Evolutionary conservation across 2,329 filamentous ascomycete species (phyloP).

Genomic region (Aspergillus neotritici): DNA sequence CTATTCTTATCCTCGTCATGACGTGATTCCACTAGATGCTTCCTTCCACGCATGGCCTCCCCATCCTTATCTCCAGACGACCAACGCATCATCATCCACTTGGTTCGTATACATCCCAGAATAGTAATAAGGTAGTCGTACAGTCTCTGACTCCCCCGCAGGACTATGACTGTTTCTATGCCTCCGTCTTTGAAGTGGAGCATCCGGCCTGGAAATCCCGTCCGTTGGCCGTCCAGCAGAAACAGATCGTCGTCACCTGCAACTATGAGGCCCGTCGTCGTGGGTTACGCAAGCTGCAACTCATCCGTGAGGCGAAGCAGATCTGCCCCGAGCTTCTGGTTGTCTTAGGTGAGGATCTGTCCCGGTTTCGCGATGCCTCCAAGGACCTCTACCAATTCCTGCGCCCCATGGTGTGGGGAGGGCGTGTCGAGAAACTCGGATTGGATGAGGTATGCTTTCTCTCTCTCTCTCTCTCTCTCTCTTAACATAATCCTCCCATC

Average conservation of each 20-base stretch:
- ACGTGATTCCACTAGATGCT: conserved; percentile 5
- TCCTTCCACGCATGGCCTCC: conserved; percentile 8
- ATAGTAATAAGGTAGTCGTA: conserved; percentile 3
- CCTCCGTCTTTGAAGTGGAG: conserved; percentile 79
- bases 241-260: conserved; percentile 86
- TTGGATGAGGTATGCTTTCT: conserved; percentile 70
- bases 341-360: conserved; percentile 79
- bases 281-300: conserved; percentile 68
- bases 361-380: conserved; percentile 77
- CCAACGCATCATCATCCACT: conserved; percentile 69
- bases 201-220: conserved; percentile 65
- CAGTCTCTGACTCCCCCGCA: conserved; percentile 13
- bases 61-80: conserved; percentile 45
- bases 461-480: background rate
- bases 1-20: too few species aligned
- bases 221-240: conserved; percentile 82
- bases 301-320: conserved; percentile 72
- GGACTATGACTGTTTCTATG: conserved; percentile 75
- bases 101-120: conserved; percentile 51
- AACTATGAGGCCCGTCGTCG: conserved; percentile 82
- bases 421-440: conserved; percentile 71
- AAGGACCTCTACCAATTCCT: conserved; percentile 74
- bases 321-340: conserved; percentile 80
- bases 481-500: background rate
- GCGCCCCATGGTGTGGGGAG: conserved; percentile 68